These are phyloP conservation scores for Fusarium sp. DNA, from an alignment of 2,329 filamentous ascomycete genomes.

Conservation along the genomic window DNA sequence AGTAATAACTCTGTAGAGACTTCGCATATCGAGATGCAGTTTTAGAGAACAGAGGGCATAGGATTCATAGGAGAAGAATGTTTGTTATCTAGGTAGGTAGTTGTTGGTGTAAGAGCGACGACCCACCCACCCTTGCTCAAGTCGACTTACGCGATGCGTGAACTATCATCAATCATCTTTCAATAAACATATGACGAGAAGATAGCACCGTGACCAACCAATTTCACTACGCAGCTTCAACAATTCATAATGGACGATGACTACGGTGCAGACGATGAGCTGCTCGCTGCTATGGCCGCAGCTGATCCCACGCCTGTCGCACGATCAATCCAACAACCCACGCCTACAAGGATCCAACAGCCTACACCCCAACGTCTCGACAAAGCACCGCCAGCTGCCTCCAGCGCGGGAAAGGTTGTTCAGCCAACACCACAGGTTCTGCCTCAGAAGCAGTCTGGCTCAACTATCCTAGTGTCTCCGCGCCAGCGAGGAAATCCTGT, in stretches of 20 bases:
- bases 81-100: neutral
- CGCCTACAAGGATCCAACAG: slow-evolving; percentile 55
- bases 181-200: neutral
- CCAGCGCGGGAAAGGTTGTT: slow-evolving; percentile 67
- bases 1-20: neutral
- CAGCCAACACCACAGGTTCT: slow-evolving; percentile 92
- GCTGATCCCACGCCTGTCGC: slow-evolving; percentile 49
- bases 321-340: slow-evolving; percentile 50
- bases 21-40: rapidly evolving
- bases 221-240: neutral
- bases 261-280: slow-evolving; percentile 65
- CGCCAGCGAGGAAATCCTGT: slow-evolving; percentile 96
- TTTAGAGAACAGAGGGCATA: neutral
- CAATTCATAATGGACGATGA: slow-evolving; percentile 59
- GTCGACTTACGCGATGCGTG: slow-evolving; percentile 15
- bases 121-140: slow-evolving; percentile 32
- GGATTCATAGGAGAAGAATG: neutral
- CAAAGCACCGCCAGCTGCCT: slow-evolving; percentile 55
- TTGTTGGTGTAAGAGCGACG: neutral
- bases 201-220: neutral
- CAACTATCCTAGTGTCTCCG: slow-evolving; percentile 87
- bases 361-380: slow-evolving; percentile 67
- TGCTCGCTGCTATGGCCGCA: slow-evolving; percentile 65
- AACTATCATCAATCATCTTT: slow-evolving; percentile 11
- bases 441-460: slow-evolving; percentile 70